Percentiles rank a stretch among this genome's conserved stretches.
These are phyloP conservation scores for Trametes sp. DNA, from an alignment of 1,284 basidiomycete genomes.

Conservation along the genomic window DNA sequence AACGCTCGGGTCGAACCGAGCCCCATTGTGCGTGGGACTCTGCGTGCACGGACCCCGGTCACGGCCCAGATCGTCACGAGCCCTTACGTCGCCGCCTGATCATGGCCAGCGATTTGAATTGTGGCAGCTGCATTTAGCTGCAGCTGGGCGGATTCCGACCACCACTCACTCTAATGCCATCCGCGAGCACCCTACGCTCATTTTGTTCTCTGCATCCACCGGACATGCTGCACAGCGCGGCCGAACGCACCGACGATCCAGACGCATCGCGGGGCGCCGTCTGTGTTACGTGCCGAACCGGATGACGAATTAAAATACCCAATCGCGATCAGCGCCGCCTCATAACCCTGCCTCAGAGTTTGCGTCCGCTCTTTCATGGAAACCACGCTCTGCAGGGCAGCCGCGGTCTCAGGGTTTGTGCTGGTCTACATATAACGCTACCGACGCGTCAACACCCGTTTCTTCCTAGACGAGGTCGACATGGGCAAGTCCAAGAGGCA, in stretches of 20 bases:
- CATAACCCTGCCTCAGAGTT: constrained; percentile 12
- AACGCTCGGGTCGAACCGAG: constrained; percentile 30
- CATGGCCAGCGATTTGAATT: too few relatives aligned
- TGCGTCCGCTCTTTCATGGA: constrained; percentile 27
- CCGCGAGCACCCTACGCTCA: constrained; percentile 15
- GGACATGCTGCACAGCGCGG: neutral
- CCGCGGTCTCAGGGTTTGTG: constrained; percentile 21
- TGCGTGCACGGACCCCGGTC: constrained; percentile 33
- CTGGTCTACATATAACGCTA: constrained; percentile 10
- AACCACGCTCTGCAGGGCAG: constrained; percentile 25
- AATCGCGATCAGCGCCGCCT: constrained; percentile 19
- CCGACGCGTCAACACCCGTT: neutral
- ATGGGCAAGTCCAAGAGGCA: constrained; percentile 41
- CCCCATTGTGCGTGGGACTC: constrained; percentile 25
- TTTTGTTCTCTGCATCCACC: neutral
- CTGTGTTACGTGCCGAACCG: constrained; percentile 12
- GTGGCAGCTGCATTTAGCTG: neutral
- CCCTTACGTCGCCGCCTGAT: neutral
- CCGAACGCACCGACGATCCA: constrained; percentile 11
- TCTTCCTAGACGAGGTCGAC: constrained; percentile 4
- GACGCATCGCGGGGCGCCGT: constrained; percentile 10
- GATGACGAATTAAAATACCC: constrained; percentile 21
- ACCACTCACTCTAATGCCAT: neutral
- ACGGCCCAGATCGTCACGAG: constrained; percentile 18
- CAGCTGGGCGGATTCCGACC: neutral